Base-by-base conservation (phyloP, 805 yeast species). In the Pichia kluyveri region DNA sequence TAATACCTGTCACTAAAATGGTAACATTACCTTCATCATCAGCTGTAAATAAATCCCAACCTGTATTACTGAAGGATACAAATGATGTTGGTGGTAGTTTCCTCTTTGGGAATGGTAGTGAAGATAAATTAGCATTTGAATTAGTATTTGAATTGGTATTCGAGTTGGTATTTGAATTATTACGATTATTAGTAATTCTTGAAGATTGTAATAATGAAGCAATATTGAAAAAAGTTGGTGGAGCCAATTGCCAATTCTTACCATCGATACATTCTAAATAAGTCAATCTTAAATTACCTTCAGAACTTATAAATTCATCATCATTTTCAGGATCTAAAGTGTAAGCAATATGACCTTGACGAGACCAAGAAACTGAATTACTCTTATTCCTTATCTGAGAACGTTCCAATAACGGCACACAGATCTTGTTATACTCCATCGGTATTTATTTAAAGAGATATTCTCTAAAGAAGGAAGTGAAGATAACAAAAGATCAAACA, bases 291-390 rank as follows among this genome's bases (percentile, higher is more conserved):
- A 87, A 58, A 51, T 72, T 73, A 9, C 50, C 50, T 19, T 31
- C 38, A 11, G 44, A 11, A 15, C n/a, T 6, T 50, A 50, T 60
- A 57, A 61, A 69, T 52, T 58, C 62, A 48, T 60, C 66, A 34
- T 43, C 43, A 19, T 45, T 42, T 14, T 43, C 39, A 5, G 42
- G 17, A 18, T 45, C 49, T 8, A 50, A 23, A 48, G 62, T 56
- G 56, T 83, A 87, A 1, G 96, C 95, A 32, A 90, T 75, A 55
- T 87, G 79, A 14, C 96, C 96, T 54, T 82, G 84, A 54, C 80
- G 77, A 11, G 95, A 85, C 96, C 96, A 88, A 11, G 87, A 75
- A 10, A 83, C 44, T 15, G 50, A 42, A 32, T 48, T 41, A 10
- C 37, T 18, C 23, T 38, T 48, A n/a, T 27, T 39, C 5, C 17